Evolutionary conservation across 257 asterid genomes (phyloP), one percentile per base, ranked within the genome.

Genomic region (Knoxia roxburghii): DNA sequence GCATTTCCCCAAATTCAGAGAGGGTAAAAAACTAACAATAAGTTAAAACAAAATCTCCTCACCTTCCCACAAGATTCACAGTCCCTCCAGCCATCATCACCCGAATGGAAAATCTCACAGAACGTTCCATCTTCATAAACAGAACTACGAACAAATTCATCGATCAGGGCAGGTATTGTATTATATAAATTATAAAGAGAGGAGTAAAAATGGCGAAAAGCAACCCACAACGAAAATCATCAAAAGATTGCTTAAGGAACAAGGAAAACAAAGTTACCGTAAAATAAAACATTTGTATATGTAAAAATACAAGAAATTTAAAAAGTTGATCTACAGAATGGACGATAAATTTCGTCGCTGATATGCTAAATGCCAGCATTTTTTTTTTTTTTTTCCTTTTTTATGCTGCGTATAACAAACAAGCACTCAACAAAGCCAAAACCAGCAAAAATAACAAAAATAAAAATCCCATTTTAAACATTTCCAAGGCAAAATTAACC

Each of bases 61-160:
- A 87, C 91, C 89, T 84, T 87, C 67, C 89, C 89, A 75, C 96
- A 89, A 67, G 89, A 79, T 73, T 85, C 89, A 72, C 96, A 89
- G 64, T 89, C 85, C 71, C 96, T 89, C 96, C 96, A 87, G 60
- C 96, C 96, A 76, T 84, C 91, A 49, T 87, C 76, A 2, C 64
- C 64, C 70, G 87, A 73, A 74, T 89, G 95, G 78, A 87, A 89
- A 57, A 89, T 83, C 72, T 85, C 91, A 69, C 96, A 89, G 76
- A 89, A 89, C 61, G 74, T 87, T 64, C 90, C 96, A 53, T 81
- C 84, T 64, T 85, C 86, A 48, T 76, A 79, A 18, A 71, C 75
- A 65, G 86, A 82, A 75, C 96, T 89, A 65, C 71, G 69, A 58
- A 77, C 39, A 55, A 71, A 64, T 48, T 43, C 37, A 60, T 48